Conservation (phyloP, 2,329 filamentous ascomycete species). For the Nemania diffusa region DNA sequence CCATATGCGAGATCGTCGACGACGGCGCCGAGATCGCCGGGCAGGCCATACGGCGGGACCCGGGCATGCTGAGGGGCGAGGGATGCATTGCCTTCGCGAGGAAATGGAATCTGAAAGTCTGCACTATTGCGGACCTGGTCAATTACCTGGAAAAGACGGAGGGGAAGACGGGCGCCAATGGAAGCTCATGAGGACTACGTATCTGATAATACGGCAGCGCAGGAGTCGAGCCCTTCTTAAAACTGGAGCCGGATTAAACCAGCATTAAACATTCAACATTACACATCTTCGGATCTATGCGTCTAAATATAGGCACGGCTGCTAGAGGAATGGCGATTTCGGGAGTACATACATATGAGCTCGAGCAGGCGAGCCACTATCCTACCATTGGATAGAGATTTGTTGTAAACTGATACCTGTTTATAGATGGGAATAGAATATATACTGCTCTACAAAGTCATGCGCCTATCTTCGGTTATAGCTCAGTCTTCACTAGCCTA, state of each 20-base stretch:
- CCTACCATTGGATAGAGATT: not conserved
- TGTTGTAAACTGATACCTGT: constrained; percentile 14
- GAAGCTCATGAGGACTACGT: constrained; percentile 39
- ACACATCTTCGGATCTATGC: not conserved
- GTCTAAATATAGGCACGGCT: not conserved
- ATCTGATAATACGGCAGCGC: not conserved
- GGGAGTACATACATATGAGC: not conserved
- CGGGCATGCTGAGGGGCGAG: constrained; percentile 93
- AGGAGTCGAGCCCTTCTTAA: too few relatives aligned
- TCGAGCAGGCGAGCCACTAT: not conserved
- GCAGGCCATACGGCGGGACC: constrained; percentile 69
- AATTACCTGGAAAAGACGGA: constrained; percentile 80
- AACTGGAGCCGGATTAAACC: not conserved
- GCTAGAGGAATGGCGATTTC: not conserved
- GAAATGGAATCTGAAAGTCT: constrained; percentile 89
- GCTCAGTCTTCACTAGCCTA: not conserved
- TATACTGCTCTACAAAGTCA: constrained; percentile 5
- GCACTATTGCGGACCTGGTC: constrained; percentile 93
- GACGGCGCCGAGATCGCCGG: constrained; percentile 80
- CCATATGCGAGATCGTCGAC: constrained; percentile 92
- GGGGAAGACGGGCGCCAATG: constrained; percentile 65
- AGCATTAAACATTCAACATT: not conserved
- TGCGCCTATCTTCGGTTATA: not conserved
- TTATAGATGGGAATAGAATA: constrained; percentile 23
- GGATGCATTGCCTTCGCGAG: constrained; percentile 88